Percentiles rank a stretch among this genome's conserved stretches.
These are phyloP conservation scores for Eucalyptus marginata DNA, from an alignment of 345 rosid genomes.

Conservation along the genomic window DNA sequence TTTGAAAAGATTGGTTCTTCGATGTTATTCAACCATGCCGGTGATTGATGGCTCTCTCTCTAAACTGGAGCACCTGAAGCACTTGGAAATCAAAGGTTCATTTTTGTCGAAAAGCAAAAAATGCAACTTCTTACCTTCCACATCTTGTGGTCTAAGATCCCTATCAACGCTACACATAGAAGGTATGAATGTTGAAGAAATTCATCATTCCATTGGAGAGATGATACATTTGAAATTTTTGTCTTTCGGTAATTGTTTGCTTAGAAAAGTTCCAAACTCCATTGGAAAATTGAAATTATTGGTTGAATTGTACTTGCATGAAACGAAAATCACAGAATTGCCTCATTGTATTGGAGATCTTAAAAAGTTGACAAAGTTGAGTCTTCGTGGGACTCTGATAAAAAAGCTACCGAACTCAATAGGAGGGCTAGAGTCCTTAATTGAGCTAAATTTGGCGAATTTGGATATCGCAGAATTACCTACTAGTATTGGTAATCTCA, in stretches of 20 bases:
- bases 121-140: background rate
- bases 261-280: background rate
- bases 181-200: fast-evolving
- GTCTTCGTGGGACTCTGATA: fast-evolving
- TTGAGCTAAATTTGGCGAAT: fast-evolving
- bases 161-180: background rate
- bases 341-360: background rate
- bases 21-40: fast-evolving
- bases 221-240: background rate
- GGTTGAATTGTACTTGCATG: fast-evolving
- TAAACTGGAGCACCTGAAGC: background rate
- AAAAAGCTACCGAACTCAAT: background rate
- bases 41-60: background rate
- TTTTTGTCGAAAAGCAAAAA: fast-evolving
- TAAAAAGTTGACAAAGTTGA: background rate
- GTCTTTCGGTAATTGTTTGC: fast-evolving
- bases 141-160: background rate
- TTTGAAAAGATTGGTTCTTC: background rate
- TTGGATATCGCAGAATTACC: background rate
- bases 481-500: background rate
- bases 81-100: background rate
- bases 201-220: background rate
- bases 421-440: background rate
- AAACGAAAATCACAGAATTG: background rate
- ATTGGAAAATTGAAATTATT: background rate